Evolutionary conservation across 768 basidiomycete species (phyloP).

Genomic region (Agrocybe chaxingu): DNA sequence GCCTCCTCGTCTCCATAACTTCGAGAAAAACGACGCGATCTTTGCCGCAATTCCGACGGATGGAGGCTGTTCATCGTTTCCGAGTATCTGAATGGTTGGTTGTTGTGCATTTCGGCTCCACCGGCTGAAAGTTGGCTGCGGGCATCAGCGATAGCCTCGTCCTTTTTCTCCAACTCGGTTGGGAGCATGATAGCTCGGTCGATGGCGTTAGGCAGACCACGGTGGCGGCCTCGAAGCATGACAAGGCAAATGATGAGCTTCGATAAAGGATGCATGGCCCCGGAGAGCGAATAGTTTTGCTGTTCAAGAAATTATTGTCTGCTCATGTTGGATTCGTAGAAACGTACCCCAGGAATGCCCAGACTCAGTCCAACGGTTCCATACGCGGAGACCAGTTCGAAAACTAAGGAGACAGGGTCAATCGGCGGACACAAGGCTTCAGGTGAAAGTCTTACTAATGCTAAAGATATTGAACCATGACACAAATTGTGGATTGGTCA

Average conservation of each 20-base stretch:
- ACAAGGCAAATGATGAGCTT: slow-evolving; percentile 85
- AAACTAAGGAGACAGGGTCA: slow-evolving; percentile 43
- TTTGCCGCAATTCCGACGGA: slow-evolving; percentile 12
- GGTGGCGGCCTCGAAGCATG: slow-evolving; percentile 93
- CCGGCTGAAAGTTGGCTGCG: background rate
- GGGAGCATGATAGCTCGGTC: slow-evolving; percentile 86
- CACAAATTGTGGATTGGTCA: slow-evolving; percentile 50
- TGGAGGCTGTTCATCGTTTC: slow-evolving; percentile 14
- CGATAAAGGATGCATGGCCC: slow-evolving; percentile 73
- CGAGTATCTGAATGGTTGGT: slow-evolving; percentile 9
- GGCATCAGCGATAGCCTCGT: slow-evolving; percentile 14
- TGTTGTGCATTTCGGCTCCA: background rate
- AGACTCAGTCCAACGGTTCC: slow-evolving; percentile 88
- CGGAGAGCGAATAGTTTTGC: slow-evolving; percentile 81
- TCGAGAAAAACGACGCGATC: slow-evolving; percentile 8
- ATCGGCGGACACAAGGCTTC: background rate
- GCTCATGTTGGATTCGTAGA: background rate
- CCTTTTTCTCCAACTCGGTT: slow-evolving; percentile 45
- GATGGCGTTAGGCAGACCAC: slow-evolving; percentile 84
- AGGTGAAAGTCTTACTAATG: slow-evolving; percentile 47
- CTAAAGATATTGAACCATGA: slow-evolving; percentile 85
- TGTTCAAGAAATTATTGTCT: slow-evolving; percentile 23
- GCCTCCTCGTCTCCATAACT: background rate
- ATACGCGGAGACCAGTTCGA: slow-evolving; percentile 86
- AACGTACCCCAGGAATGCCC: slow-evolving; percentile 77